A percentile compares a stretch with the other conserved stretches of the same genome.
Evolutionary conservation across 2,329 filamentous ascomycete genomes (phyloP).

Genomic region (Tolypocladium nubicola): DNA sequence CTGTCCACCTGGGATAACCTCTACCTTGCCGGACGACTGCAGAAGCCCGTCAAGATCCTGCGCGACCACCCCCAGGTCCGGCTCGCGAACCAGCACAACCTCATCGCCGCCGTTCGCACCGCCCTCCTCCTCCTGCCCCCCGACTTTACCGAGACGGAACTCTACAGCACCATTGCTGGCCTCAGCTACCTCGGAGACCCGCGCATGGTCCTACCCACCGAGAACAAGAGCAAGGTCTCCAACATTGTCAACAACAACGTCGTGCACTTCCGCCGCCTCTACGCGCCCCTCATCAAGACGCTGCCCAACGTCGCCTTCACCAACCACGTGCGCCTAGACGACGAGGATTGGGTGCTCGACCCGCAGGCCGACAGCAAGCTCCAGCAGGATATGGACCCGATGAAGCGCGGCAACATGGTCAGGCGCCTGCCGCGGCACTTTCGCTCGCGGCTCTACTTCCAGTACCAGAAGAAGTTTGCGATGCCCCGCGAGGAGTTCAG

Average conservation of each 20-base stretch:
- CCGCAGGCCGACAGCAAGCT: conserved; percentile 53
- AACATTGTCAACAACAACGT: conserved; percentile 94
- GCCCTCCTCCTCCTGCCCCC: conserved; percentile 78
- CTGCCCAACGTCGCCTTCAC: conserved; percentile 80
- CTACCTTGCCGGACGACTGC: conserved; percentile 90
- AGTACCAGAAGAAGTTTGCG: conserved; percentile 82
- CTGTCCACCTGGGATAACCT: conserved; percentile 86
- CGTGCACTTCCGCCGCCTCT: conserved; percentile 81
- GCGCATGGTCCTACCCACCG: conserved; percentile 84
- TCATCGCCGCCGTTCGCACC: conserved; percentile 82
- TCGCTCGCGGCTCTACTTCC: conserved; percentile 82
- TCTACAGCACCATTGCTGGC: conserved; percentile 85
- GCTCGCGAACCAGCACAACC: conserved; percentile 89
- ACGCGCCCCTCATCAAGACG: conserved; percentile 79
- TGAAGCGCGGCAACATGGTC: conserved; percentile 92
- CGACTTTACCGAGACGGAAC: conserved; percentile 72
- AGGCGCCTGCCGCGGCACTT: conserved; percentile 79
- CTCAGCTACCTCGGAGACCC: conserved; percentile 93
- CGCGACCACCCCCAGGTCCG: conserved; percentile 87
- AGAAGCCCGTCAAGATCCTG: conserved; percentile 96
- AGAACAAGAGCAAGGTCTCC: conserved; percentile 83
- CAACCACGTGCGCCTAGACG: conserved; percentile 34
- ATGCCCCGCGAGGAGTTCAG: conserved; percentile 79
- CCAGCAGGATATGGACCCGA: conserved; percentile 83
- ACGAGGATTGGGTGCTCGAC: conserved; percentile 28